Evolutionary conservation across 768 basidiomycete genomes (phyloP).

Genomic region (Sistotremastrum suecicum): DNA sequence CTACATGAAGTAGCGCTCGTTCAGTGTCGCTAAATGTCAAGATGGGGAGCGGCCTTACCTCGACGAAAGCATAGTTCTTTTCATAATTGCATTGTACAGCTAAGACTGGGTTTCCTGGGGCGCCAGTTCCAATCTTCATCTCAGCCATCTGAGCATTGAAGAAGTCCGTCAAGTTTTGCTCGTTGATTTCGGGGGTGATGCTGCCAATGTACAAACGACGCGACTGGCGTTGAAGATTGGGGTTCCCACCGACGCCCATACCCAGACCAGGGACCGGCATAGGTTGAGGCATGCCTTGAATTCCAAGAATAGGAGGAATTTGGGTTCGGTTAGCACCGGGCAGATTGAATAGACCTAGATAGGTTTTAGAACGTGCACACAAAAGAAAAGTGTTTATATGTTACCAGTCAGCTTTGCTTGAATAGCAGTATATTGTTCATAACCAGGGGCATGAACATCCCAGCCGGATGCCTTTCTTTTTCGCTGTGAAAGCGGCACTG

Average conservation of each 20-base stretch:
- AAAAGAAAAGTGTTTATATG: background rate
- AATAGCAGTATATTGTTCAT: conserved; percentile 87
- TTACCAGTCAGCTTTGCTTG: conserved; percentile 97
- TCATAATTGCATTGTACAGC: conserved; percentile 96
- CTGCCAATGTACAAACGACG: conserved; percentile 94
- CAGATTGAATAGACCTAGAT: conserved; percentile 82
- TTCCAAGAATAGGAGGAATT: conserved; percentile 67
- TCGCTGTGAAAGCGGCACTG: conserved; percentile 68
- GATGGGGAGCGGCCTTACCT: conserved; percentile 36
- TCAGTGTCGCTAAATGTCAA: conserved; percentile 1
- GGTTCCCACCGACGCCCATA: conserved; percentile 76
- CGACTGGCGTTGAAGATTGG: conserved; percentile 84
- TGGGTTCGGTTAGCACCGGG: conserved; percentile 90
- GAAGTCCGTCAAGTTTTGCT: conserved; percentile 82
- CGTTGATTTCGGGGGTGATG: conserved; percentile 89
- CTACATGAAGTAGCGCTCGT: conserved; percentile 25
- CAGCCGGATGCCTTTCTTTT: conserved; percentile 85
- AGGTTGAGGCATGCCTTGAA: conserved; percentile 70
- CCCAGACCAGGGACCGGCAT: conserved; percentile 76
- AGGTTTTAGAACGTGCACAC: conserved; percentile 7
- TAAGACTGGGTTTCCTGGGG: conserved; percentile 79
- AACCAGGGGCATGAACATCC: conserved; percentile 93
- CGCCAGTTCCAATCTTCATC: conserved; percentile 74
- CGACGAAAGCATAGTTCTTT: conserved; percentile 97
- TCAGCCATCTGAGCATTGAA: conserved; percentile 96